Evolutionary conservation across 768 basidiomycete genomes (phyloP), one percentile per base, ranked within the genome.

Genomic region (Psilocybe tampanensis): DNA sequence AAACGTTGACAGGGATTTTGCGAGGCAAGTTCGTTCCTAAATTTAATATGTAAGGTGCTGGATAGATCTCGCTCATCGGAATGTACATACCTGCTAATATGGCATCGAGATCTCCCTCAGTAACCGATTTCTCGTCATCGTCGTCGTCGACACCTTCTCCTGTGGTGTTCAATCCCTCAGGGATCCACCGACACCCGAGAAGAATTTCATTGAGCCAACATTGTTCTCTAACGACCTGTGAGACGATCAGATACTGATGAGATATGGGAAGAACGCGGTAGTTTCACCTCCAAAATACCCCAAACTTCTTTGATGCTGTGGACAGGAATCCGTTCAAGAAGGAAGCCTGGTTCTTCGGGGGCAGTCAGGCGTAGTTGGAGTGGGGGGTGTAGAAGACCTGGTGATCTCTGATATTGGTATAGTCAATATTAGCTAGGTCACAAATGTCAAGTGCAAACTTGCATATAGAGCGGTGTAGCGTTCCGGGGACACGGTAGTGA

Each of bases 201-300:
- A 94, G 69, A n/a, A 80, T 78, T 63, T 89, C 88, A 64, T 93
- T 94, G 17, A 93, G 65, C 92, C 92, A 94, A 64, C 87, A 89
- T 70, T 93, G 92, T 58, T 93, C 91, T 56, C 82, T 79, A 4
- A 93, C 89, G 64, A 94, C 80, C 87, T 90, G 41, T 3, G 24
- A 32, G 54, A n/a, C 50, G 18, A 11, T 36, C 50, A 48, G 18
- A 18, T 23, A n/a, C n/a, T 41, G 24, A 50, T 11, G 19, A 32
- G 8, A 26, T 22, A 11, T 32, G 17, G n/a, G 2, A 32, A 19
- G 22, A 8, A 41, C n/a, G n/a, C n/a, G n/a, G 39, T 4, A 41
- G 26, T 58, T 70, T 44, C 64, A 88, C 90, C 75, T 93, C 90
- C 18, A 93, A 68, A 44, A 93, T 81, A 2, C 81, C 85, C 84